phyloP scores from a whole-genome alignment of 2,329 filamentous ascomycete genomes.

The Kalmusia sp. region DNA sequence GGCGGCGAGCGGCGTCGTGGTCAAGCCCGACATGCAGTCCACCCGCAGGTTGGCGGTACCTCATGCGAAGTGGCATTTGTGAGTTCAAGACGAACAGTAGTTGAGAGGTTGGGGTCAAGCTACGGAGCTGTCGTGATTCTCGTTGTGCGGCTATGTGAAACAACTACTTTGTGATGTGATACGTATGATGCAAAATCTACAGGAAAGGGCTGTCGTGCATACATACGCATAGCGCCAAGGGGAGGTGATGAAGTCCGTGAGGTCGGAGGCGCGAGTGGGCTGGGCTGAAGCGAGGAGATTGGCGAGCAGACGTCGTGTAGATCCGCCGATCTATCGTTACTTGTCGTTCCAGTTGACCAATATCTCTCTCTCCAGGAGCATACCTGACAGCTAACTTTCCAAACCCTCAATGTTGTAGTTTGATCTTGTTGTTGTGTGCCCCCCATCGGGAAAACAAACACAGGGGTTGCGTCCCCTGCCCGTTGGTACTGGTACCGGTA shows the following conservation, averaged over 20 bases:
- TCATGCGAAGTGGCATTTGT: no score
- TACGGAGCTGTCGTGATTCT: not conserved
- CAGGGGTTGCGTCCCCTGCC: no score
- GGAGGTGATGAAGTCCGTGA: not conserved
- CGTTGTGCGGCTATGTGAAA: not conserved
- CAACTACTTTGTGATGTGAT: no score
- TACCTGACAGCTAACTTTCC: no score
- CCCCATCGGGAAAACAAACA: no score
- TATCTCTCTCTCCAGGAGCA: no score
- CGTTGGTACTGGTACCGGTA: no score
- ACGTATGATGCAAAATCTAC: not conserved
- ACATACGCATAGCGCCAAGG: not conserved
- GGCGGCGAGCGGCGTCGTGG: not conserved
- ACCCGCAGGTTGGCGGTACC: no score
- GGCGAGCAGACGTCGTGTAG: not conserved
- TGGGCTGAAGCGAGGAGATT: not conserved
- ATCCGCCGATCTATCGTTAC: conserved; percentile 3
- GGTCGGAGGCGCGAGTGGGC: not conserved
- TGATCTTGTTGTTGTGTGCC: no score
- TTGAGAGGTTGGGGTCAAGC: not conserved
- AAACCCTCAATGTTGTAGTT: no score
- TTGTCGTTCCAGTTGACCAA: no score
- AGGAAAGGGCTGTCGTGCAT: not conserved
- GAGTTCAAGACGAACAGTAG: no score
- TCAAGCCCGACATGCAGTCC: not conserved